These are phyloP conservation scores for Fonsecaea monophora DNA, from an alignment of 2,329 filamentous ascomycete genomes.

Conservation along the genomic window DNA sequence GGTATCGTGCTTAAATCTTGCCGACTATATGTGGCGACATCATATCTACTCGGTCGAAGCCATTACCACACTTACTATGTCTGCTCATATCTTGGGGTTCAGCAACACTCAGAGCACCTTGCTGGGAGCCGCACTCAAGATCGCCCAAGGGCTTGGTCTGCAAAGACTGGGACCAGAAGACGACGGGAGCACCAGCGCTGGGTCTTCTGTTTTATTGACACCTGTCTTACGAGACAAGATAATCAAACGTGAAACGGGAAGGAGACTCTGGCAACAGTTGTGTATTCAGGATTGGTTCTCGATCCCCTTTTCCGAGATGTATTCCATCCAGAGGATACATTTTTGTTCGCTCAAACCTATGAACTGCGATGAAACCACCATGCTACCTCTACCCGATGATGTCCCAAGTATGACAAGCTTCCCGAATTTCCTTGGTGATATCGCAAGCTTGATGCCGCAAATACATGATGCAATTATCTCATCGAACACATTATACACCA, in stretches of 20 bases:
- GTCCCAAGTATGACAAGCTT: slow-evolving; percentile 46
- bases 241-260: slow-evolving; percentile 46
- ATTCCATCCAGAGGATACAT: slow-evolving; percentile 47
- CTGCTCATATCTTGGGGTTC: slow-evolving; percentile 58
- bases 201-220: slow-evolving; percentile 11
- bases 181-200: slow-evolving; percentile 30
- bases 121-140: slow-evolving; percentile 54
- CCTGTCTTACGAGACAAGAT: slow-evolving; percentile 33
- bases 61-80: slow-evolving; percentile 56
- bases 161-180: slow-evolving; percentile 48
- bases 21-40: slow-evolving; percentile 54
- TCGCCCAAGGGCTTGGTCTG: slow-evolving; percentile 57
- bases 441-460: slow-evolving; percentile 48
- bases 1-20: slow-evolving; percentile 54
- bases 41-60: slow-evolving; percentile 55
- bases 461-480: slow-evolving; percentile 49
- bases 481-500: slow-evolving; percentile 47
- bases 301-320: slow-evolving; percentile 50
- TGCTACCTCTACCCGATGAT: slow-evolving; percentile 33
- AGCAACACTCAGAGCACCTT: slow-evolving; percentile 58
- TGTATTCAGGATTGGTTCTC: slow-evolving; percentile 54
- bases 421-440: slow-evolving; percentile 47
- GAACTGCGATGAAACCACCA: slow-evolving; percentile 48
- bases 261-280: slow-evolving; percentile 49
- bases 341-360: slow-evolving; percentile 46